Evolutionary conservation across 768 basidiomycete genomes (phyloP), one percentile per base, ranked within the genome.

Genomic region (Lactifluus pinguis): DNA sequence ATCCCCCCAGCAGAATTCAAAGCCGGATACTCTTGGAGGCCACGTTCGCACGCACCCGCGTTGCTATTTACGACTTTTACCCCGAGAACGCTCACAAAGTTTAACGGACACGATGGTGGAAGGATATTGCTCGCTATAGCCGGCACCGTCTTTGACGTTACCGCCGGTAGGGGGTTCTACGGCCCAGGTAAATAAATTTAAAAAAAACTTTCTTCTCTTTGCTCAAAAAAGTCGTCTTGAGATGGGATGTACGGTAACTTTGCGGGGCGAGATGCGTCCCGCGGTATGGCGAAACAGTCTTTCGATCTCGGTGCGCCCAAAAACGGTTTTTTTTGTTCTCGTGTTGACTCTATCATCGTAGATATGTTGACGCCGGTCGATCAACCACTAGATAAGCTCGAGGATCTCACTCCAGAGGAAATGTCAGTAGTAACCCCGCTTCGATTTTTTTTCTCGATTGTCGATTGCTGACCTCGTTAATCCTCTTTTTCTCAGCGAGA

Each of bases 161-260:
- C 90, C 0, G 78, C 83, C 4, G 95, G 95, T 29, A 79, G 85
- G 66, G 87, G 81, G 69, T 99, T 99, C 75, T 98, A 98, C 72
- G 95, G 95, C 1, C 95, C 95, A 21, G 85, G 95, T 95, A 61
- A 69, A 87, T n/a, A n/a, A n/a, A n/a, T n/a, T n/a, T n/a, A 25
- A 25, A 25, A 25, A 25, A 25, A 25, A 2, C 25, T 25, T 25
- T 25, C 25, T 25, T 25, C 25, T 25, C 1, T 25, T 25, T 53
- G 53, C 38, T 67, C 21, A 56, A 7, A 17, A 17, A 9, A 9
- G 15, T 29, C 1, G 9, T 30, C 49, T 45, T n/a, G 32, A 97
- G 95, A 86, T 68, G 95, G 95, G 0, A 92, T 94, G 82, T 98
- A 98, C 69, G 94, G 92, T 34, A 95, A 95, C 73, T 98, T 99